Base-by-base conservation (phyloP, 495 filamentous ascomycete genomes). In the Podospora fimiseda region DNA sequence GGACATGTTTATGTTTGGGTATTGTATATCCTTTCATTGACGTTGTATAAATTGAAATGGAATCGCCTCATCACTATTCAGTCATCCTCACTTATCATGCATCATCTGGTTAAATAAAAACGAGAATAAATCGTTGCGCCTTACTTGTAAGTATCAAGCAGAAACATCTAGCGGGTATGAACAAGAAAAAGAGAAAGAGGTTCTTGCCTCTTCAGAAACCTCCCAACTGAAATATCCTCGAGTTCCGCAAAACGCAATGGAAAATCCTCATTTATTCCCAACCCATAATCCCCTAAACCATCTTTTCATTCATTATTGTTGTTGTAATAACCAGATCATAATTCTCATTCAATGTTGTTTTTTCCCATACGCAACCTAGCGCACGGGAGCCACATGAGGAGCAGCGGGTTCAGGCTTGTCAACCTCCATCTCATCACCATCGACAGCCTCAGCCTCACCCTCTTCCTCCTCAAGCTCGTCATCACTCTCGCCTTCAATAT, bases 401-500 rank as follows among this genome's bases (percentile, higher is more conserved):
- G 48, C 40, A 15, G 47, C 44, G 15, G 56, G 9, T 18, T 57
- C 65, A 7, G 58, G 57, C 46, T 64, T 57, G 44, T 69, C 89
- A 16, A 93, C 87, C 50, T 92, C 90, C 73, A 93, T 89, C 59
- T 86, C 89, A 43, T 90, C 89, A 52, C 88, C 89, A 14, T 71
- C 86, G 8, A 81, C 83, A 15, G 70, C 81, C 39, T 63, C 79
- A 18, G 56, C 76, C 64, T 89, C 89, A 23, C 83, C 87, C 21
- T 88, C 52, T 47, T 95, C 89, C 49, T 95, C 92, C 45, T 95
- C 90, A 38, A 87, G 82, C 14, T 89, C 90, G 56, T 82, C 84
- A 58, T 76, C 74, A 22, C 85, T 93, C 69, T 97, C 94, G 39
- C 85, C 87, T 68, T 95, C 93, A n/a, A 98, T 82, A 65, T 98